These are phyloP conservation scores for Microsporum canis DNA, from an alignment of 2,329 filamentous ascomycete genomes.

Conservation along the genomic window DNA sequence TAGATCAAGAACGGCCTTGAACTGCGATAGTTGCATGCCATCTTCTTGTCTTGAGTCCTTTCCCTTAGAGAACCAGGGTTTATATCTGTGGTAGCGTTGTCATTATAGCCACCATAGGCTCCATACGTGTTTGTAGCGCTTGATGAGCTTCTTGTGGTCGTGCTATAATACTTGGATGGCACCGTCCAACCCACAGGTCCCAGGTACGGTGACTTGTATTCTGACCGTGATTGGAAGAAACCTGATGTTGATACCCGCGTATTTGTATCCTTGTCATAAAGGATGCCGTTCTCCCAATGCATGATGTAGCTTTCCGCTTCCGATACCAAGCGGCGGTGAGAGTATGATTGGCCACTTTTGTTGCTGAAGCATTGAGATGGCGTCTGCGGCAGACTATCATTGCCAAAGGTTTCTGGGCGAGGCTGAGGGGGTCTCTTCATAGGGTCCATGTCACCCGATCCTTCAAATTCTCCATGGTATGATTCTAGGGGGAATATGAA, in stretches of 20 bases:
- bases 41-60: background rate
- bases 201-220: slow-evolving; percentile 10
- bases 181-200: slow-evolving; percentile 14
- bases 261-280: slow-evolving; percentile 6
- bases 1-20: slow-evolving; percentile 14
- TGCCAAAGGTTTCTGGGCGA: background rate
- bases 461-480: background rate
- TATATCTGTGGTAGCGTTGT: background rate
- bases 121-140: background rate
- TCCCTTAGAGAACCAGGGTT: background rate
- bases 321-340: background rate
- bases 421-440: background rate
- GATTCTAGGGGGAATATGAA: background rate
- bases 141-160: background rate
- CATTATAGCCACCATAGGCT: background rate
- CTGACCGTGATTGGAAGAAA: background rate
- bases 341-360: background rate
- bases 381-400: background rate
- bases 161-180: slow-evolving; percentile 5
- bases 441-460: background rate
- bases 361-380: background rate
- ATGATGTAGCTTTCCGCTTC: slow-evolving; percentile 3
- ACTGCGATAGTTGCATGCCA: background rate
- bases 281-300: slow-evolving; percentile 2
- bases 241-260: background rate